Conservation (phyloP, 805 yeast genomes). For the Lipomyces yamadae region DNA sequence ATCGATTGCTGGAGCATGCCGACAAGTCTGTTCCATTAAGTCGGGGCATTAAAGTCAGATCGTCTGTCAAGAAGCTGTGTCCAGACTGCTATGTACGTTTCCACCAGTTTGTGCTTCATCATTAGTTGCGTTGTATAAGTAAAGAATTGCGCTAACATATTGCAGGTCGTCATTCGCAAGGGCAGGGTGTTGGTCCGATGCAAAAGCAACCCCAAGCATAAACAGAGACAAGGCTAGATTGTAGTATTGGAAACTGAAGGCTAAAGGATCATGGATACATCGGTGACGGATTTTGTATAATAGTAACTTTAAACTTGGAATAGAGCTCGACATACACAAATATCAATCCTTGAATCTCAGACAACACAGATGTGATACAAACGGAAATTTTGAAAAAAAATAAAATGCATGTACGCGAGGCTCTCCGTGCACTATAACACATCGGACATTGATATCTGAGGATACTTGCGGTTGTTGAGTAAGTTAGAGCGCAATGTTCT, state of each 20-base stretch:
- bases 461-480: background rate
- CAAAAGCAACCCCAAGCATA: conserved; percentile 90
- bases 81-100: conserved; percentile 71
- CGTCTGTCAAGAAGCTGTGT: conserved; percentile 93
- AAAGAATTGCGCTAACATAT: background rate
- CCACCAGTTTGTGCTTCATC: background rate
- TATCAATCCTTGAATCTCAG: background rate
- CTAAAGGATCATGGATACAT: background rate
- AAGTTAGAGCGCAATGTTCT: background rate
- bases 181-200: conserved; percentile 94
- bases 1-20: background rate
- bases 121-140: background rate
- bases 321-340: background rate
- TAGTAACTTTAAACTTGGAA: background rate
- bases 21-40: conserved; percentile 25
- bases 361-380: too few species aligned
- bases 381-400: too few species aligned
- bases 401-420: too few species aligned
- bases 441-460: background rate
- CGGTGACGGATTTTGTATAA: background rate
- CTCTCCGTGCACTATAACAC: background rate
- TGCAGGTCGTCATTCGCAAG: conserved; percentile 83
- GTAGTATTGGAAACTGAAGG: background rate
- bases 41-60: conserved; percentile 87
- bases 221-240: conserved; percentile 71